Base-by-base conservation (phyloP, 1,284 basidiomycete species). In the Afroboletus lepidellus region DNA sequence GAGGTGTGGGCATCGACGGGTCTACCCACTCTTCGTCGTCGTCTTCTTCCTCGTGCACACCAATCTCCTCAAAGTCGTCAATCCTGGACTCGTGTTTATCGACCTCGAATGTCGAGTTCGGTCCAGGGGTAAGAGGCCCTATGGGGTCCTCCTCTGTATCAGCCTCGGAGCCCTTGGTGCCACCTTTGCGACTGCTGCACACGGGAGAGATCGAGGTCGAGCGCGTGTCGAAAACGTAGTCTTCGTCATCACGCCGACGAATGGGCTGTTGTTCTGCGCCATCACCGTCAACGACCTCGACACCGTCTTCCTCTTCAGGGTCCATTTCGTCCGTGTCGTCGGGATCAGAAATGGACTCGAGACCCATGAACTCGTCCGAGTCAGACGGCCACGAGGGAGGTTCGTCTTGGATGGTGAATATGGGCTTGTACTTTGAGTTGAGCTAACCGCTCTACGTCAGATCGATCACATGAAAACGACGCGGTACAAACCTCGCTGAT, bases 381-480 rank as follows among this genome's bases (percentile, higher is more conserved):
- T 87, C 81, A 11, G 75, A 84, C 50, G 77, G 84, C 91, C 92
- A 96, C 11, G 78, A 78, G 1, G 92, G 92, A 3, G 86, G 89
- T 60, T 94, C 92, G 46, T 94, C 90, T 56, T 90, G 88, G 5
- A 95, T 79, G 0, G 85, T 83, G 58, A 95, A 91, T 46, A 93
- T 90, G 47, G 85, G 78, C 60, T 85, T 83, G 46, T 89, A 85
- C 34, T 86, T 81, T 74, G 85, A 67, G 49, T 69, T 67, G 50
- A 77, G 66, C 74, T 73, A 49, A 33, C 38, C 41, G 32, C 41
- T 15, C 15, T 9, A 43, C 25, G 33, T 63, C 39, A 60, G 45
- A 41, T 1, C 27, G 6, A 48, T 6, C 8, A 21, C 7, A 36
- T 33, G 3, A 47, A 25, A 42, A 8, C 54, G 44, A 59, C 33